Evolutionary conservation across 2,329 filamentous ascomycete species (phyloP).

Genomic region (Trichophyton simii): DNA sequence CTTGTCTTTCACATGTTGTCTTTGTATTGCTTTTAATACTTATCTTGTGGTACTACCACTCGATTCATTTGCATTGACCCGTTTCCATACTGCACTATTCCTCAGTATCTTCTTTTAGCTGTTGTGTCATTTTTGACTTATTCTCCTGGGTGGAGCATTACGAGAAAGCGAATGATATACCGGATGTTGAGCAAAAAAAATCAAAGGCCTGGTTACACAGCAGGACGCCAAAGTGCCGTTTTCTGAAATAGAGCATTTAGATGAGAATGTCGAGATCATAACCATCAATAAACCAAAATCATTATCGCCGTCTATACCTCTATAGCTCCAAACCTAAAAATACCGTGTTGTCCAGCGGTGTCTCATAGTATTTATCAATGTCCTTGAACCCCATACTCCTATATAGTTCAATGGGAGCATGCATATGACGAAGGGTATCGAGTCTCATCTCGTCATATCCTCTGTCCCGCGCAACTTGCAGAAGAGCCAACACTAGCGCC

Average conservation of each 20-base stretch:
- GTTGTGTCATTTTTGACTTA: neutral
- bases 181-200: neutral
- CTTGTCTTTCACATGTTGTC: neutral
- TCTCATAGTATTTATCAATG: constrained; percentile 44
- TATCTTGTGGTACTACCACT: neutral
- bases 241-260: neutral
- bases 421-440: constrained; percentile 45
- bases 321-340: constrained; percentile 35
- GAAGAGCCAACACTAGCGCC: constrained; percentile 33
- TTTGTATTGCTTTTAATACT: neutral
- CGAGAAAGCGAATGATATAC: neutral
- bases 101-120: neutral
- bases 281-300: neutral
- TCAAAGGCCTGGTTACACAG: neutral
- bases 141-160: neutral
- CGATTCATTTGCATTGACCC: neutral
- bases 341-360: constrained; percentile 40
- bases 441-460: constrained; percentile 43
- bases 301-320: neutral
- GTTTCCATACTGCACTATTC: neutral
- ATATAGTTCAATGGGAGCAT: constrained; percentile 40
- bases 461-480: constrained; percentile 34
- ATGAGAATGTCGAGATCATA: neutral
- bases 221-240: neutral
- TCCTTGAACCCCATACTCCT: constrained; percentile 39